Evolutionary conservation across 2,329 filamentous ascomycete species (phyloP).

Genomic region (Orbilia quercus): DNA sequence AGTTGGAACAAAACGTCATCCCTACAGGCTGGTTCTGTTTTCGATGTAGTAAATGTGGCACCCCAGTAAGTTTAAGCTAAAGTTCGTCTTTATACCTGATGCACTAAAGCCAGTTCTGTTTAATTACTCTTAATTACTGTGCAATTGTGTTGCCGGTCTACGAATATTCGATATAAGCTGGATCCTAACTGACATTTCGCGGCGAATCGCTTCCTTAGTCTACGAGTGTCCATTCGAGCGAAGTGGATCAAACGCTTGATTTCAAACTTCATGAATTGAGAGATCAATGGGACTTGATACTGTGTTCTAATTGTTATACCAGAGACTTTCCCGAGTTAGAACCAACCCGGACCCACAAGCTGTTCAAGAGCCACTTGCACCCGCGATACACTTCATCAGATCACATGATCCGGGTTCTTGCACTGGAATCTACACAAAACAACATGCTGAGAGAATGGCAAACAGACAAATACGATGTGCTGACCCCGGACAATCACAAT

Average conservation of each 20-base stretch:
- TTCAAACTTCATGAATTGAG: slow-evolving; percentile 3
- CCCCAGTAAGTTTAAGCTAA: slow-evolving; percentile 6
- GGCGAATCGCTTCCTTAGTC: not conserved
- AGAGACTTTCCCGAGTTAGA: slow-evolving; percentile 11
- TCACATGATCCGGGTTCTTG: slow-evolving; percentile 48
- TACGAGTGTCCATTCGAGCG: not conserved
- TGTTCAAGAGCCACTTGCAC: slow-evolving; percentile 3
- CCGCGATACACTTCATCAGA: not conserved
- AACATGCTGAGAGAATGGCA: slow-evolving; percentile 10
- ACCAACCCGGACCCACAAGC: not conserved
- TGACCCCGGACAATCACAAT: not conserved
- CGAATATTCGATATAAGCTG: too few species aligned
- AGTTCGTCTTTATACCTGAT: too few species aligned
- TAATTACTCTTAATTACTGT: too few species aligned
- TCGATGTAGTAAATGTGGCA: not conserved
- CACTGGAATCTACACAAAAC: slow-evolving; percentile 25
- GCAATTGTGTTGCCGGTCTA: too few species aligned
- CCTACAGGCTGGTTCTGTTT: slow-evolving; percentile 1
- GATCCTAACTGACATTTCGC: too few species aligned
- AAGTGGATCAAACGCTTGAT: not conserved
- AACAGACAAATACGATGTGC: not conserved
- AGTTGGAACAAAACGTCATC: not conserved
- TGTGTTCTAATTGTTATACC: slow-evolving; percentile 2
- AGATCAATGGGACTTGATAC: slow-evolving; percentile 14
- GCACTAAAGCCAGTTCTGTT: too few species aligned